These are phyloP conservation scores for Russula sp. DNA, from an alignment of 768 basidiomycete genomes.

Conservation along the genomic window DNA sequence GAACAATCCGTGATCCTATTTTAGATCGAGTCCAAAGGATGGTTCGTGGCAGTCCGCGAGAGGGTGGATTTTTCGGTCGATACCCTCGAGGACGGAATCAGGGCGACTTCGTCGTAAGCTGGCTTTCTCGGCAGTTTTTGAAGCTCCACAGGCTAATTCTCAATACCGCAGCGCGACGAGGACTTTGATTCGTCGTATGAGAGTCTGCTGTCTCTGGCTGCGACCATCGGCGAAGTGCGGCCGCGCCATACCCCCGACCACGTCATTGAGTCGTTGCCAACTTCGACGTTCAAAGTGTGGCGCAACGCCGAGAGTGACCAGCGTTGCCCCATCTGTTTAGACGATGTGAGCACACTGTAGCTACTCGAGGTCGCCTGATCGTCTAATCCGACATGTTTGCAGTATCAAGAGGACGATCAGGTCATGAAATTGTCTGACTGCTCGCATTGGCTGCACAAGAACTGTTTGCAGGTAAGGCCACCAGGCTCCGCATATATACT, in stretches of 20 bases:
- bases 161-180: constrained; percentile 56
- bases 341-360: constrained; percentile 53
- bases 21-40: constrained; percentile 16
- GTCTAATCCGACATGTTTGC: constrained; percentile 5
- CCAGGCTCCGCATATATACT: not conserved
- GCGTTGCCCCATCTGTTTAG: constrained; percentile 79
- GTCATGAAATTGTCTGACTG: constrained; percentile 66
- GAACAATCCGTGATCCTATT: constrained; percentile 14
- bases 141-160: constrained; percentile 12
- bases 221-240: constrained; percentile 60
- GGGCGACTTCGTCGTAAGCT: constrained; percentile 51
- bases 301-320: constrained; percentile 53
- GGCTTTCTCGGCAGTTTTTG: not conserved
- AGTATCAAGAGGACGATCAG: constrained; percentile 61
- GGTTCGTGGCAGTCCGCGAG: constrained; percentile 16
- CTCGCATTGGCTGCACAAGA: constrained; percentile 74
- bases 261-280: constrained; percentile 54
- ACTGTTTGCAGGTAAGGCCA: constrained; percentile 60
- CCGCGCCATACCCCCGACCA: constrained; percentile 58
- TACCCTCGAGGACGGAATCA: constrained; percentile 19
- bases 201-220: constrained; percentile 51
- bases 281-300: constrained; percentile 64
- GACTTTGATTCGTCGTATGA: constrained; percentile 76
- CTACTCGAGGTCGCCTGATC: constrained; percentile 13
- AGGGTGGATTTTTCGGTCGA: constrained; percentile 8